Evolutionary conservation across 108 stramenopile species (phyloP).

Genomic region (Nitzschia palea): DNA sequence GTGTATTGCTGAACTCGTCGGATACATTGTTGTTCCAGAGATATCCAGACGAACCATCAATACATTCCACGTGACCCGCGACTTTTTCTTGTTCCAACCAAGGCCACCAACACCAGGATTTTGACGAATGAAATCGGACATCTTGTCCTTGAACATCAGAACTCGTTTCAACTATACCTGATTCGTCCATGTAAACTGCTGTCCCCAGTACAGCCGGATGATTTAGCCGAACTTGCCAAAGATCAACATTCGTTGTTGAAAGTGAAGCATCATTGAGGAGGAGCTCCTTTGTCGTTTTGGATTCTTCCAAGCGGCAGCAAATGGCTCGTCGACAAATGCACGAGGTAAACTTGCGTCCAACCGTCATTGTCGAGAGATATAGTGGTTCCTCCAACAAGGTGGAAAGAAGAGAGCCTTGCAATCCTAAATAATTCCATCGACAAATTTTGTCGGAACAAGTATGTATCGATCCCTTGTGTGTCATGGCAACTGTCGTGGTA

Average conservation of each 20-base stretch:
- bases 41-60: conserved; percentile 22
- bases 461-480: conserved; percentile 30
- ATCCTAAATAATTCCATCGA: conserved; percentile 80
- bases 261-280: neutral
- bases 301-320: conserved; percentile 65
- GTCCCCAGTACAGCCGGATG: conserved; percentile 86
- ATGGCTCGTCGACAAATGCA: conserved; percentile 73
- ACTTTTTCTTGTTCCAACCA: conserved; percentile 4
- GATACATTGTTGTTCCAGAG: neutral
- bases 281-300: neutral
- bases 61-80: conserved; percentile 15
- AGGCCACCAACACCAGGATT: conserved; percentile 69
- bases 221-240: conserved; percentile 39
- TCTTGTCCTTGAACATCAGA: conserved; percentile 64
- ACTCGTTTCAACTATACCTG: conserved; percentile 40
- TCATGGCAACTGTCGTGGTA: conserved; percentile 49
- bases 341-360: conserved; percentile 75
- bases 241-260: neutral
- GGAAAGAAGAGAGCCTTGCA: conserved; percentile 78
- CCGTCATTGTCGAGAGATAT: conserved; percentile 67
- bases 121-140: conserved; percentile 75
- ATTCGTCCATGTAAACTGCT: conserved; percentile 78
- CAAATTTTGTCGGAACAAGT: conserved; percentile 75
- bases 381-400: conserved; percentile 54
- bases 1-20: neutral